A percentile compares a stretch with the other conserved stretches of the same genome.
These are phyloP conservation scores for Sechiopsis laciniata DNA, from an alignment of 306 rosid species.

Conservation along the genomic window DNA sequence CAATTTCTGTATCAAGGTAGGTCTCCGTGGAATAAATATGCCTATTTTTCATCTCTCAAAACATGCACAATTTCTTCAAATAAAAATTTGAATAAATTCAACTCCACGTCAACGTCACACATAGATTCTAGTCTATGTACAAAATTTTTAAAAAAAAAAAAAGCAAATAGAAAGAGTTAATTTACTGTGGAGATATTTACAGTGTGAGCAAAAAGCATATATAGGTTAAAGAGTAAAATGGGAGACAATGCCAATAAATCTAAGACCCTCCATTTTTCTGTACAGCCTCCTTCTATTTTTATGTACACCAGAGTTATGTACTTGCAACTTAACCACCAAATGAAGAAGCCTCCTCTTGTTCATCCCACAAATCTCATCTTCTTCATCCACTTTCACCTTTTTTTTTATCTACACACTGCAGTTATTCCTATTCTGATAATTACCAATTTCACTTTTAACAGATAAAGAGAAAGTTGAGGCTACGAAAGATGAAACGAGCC, in stretches of 20 bases:
- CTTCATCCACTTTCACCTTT: neutral
- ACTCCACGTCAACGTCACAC: neutral
- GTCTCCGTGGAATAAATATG: neutral
- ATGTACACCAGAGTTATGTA: slow-evolving; percentile 19
- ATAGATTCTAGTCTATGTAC: neutral
- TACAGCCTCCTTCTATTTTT: slow-evolving; percentile 29
- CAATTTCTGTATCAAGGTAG: neutral
- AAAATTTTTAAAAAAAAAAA: neutral
- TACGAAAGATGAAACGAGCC: slow-evolving; percentile 97
- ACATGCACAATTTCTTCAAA: neutral
- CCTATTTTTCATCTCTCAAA: neutral
- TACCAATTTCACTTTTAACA: slow-evolving; percentile 45
- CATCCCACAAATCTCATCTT: slow-evolving; percentile 34
- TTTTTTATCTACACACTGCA: slow-evolving; percentile 40
- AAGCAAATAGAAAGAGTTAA: neutral
- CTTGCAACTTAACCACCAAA: slow-evolving; percentile 11
- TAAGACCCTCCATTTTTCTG: slow-evolving; percentile 29
- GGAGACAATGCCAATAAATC: slow-evolving; percentile 17
- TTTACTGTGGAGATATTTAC: slow-evolving; percentile 10
- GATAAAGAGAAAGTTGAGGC: neutral
- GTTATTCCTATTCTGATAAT: slow-evolving; percentile 48
- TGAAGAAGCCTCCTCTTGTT: slow-evolving; percentile 40
- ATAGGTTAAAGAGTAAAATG: slow-evolving; percentile 8
- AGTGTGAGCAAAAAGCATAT: slow-evolving; percentile 8
- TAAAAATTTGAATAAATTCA: neutral